These are phyloP conservation scores for Acanthamoeba sp. DNA, from an alignment of 208 protist genomes.

Conservation along the genomic window DNA sequence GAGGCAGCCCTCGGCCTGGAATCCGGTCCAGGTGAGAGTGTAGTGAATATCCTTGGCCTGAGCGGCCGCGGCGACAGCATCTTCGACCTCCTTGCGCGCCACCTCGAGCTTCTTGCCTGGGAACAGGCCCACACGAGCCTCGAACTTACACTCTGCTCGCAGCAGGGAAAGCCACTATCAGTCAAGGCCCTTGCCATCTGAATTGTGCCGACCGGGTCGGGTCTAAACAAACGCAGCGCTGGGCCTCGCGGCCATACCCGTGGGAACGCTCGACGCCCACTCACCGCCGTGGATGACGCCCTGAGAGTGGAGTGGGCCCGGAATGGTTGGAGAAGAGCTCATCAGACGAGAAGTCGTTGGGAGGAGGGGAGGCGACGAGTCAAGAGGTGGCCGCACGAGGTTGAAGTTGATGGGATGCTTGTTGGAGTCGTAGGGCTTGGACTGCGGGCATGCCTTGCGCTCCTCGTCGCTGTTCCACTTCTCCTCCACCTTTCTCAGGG, in stretches of 20 bases:
- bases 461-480: slow-evolving; percentile 78
- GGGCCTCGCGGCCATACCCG: background rate
- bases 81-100: slow-evolving; percentile 60
- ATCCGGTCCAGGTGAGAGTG: slow-evolving; percentile 81
- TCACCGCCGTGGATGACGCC: slow-evolving; percentile 83
- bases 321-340: too few relatives aligned
- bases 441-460: slow-evolving; percentile 42
- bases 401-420: slow-evolving; percentile 85
- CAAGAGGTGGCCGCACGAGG: slow-evolving; percentile 17
- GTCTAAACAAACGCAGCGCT: too few relatives aligned
- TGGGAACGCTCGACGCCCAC: slow-evolving; percentile 83
- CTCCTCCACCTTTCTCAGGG: slow-evolving; percentile 78
- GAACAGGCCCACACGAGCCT: slow-evolving; percentile 80
- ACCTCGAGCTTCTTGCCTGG: slow-evolving; percentile 76
- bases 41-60: slow-evolving; percentile 77
- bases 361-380: background rate
- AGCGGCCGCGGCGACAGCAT: slow-evolving; percentile 70
- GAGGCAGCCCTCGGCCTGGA: slow-evolving; percentile 84
- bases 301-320: too few relatives aligned
- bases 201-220: too few relatives aligned
- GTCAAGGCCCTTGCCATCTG: too few relatives aligned
- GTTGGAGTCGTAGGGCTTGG: slow-evolving; percentile 69
- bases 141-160: slow-evolving; percentile 78
- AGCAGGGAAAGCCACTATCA: background rate
- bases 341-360: background rate